phyloP scores from a whole-genome alignment of 768 basidiomycete genomes.

The Amanita phalloides region DNA sequence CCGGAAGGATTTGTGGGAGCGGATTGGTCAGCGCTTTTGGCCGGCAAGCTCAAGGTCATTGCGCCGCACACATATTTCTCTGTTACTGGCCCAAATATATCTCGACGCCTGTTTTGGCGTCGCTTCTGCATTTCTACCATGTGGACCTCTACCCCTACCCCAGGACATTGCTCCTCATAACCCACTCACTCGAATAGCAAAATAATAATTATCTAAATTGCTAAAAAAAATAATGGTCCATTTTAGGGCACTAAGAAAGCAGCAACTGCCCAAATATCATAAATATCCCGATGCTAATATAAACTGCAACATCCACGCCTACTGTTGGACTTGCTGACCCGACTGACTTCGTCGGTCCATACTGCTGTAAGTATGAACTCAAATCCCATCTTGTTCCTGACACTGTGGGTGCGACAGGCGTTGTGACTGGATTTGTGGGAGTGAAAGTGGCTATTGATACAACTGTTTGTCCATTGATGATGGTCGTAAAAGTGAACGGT shows the following conservation, averaged over 20 bases:
- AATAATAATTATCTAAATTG: no score
- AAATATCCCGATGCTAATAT: neutral
- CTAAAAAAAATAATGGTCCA: no score
- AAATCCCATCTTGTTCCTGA: conserved; percentile 25
- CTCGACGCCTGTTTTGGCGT: no score
- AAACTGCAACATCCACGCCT: neutral
- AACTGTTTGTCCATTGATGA: conserved; percentile 24
- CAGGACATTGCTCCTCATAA: no score
- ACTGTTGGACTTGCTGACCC: neutral
- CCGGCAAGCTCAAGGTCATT: no score
- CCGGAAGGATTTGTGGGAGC: no score
- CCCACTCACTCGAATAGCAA: no score
- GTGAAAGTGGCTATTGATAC: conserved; percentile 26
- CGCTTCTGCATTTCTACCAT: no score
- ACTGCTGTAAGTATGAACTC: conserved; percentile 20
- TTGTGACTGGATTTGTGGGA: conserved; percentile 26
- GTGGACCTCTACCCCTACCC: no score
- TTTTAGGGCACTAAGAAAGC: neutral
- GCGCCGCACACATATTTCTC: no score
- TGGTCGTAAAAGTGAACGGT: conserved; percentile 40
- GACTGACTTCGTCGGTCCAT: conserved; percentile 14
- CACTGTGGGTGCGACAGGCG: conserved; percentile 11
- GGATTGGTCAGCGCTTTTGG: no score
- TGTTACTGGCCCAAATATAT: no score
- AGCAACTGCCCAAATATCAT: neutral